Evolutionary conservation across 148 eudicot genomes (phyloP), one percentile per base, ranked within the genome.

Genomic region (Rhododendron ovatum): DNA sequence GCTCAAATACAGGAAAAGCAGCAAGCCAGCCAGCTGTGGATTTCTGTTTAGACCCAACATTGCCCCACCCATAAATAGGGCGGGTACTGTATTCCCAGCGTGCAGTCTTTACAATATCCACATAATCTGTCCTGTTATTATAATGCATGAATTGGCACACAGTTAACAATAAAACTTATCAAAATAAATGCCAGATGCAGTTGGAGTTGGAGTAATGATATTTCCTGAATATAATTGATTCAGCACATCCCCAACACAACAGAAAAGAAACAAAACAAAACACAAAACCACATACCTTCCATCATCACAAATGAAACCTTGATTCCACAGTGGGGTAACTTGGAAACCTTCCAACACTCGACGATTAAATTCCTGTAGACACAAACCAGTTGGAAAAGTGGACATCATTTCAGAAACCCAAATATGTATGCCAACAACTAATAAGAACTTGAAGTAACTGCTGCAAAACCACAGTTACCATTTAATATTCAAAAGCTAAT

Each of bases 11-110:
- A 65, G 98, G 99, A 90, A 96, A 97, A 71, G 98, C 98, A 74
- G 99, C 99, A 90, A 95, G 98, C 99, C 99, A 97, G 61, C 99
- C 99, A 37, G 99, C 99, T 57, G 99, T 97, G 24, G 99, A 87
- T 87, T 95, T 95, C 89, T 97, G 99, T 85, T 95, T 95, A 80
- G 98, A 92, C 26, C 92, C 90, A 83, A 93, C 95, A 94, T 95
- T 90, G 43, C 99, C 99, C 99, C 99, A 97, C 53, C 99, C 99
- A 91, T 90, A 97, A 75, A 94, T 85, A 83, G 99, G 99, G 53
- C 90, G 93, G 37, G 99, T 97, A 91, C 95, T 93, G 88, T 95
- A 97, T 88, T 94, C 92, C 99, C 99, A 97, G 15, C 98, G 91
- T 83, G 98, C 98, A 81, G 93, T 93, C 89, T 95, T 93, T 79